phyloP scores from a whole-genome alignment of 129 eudicot species.

The Lactuca saligna region DNA sequence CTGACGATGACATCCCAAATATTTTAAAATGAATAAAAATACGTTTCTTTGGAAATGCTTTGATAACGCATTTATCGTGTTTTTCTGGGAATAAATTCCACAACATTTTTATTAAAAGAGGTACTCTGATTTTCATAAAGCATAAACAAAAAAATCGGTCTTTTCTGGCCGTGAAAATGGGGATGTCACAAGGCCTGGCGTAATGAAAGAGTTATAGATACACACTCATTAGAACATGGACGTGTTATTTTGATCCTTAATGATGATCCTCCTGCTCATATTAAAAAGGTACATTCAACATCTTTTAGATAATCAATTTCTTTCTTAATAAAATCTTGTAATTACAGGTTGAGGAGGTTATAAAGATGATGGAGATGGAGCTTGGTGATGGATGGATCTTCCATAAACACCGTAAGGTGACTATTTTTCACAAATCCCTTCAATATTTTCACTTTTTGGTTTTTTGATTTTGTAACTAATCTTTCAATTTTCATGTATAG shows the following conservation, averaged over 20 bases:
- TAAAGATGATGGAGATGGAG: conserved; percentile 82
- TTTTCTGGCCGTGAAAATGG: too few species aligned
- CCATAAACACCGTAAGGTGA: conserved; percentile 64
- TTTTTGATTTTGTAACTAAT: not conserved
- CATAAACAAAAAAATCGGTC: too few species aligned
- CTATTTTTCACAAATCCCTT: conserved; percentile 5
- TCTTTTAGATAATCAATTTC: conserved; percentile 3
- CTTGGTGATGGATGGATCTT: conserved; percentile 93
- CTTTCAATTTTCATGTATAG: conserved; percentile 21
- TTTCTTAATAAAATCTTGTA: not conserved
- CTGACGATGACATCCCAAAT: too few species aligned
- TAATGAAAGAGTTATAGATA: conserved; percentile 53
- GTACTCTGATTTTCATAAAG: too few species aligned
- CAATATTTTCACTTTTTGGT: not conserved
- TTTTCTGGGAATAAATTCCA: too few species aligned
- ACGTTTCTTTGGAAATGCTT: too few species aligned
- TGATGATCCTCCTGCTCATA: conserved; percentile 69
- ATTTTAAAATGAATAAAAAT: too few species aligned
- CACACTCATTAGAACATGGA: conserved; percentile 41
- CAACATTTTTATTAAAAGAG: too few species aligned
- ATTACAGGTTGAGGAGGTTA: conserved; percentile 73
- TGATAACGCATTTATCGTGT: too few species aligned
- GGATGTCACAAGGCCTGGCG: too few species aligned
- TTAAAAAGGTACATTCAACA: conserved; percentile 51
- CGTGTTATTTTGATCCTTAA: conserved; percentile 60